These are phyloP conservation scores for Boehmeria nivea DNA, from an alignment of 306 rosid species.

Conservation along the genomic window DNA sequence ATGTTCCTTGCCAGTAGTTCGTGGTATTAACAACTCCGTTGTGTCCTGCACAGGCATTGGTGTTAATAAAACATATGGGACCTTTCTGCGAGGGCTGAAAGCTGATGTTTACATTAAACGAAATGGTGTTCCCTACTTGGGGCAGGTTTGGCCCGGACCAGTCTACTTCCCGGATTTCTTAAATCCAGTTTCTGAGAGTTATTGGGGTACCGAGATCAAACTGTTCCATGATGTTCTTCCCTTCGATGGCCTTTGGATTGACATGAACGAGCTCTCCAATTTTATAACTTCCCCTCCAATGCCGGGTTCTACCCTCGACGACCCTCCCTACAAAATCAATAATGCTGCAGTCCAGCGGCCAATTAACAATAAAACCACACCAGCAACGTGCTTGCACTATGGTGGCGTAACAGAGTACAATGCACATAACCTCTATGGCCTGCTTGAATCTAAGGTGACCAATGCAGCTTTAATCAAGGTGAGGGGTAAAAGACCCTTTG, in stretches of 20 bases:
- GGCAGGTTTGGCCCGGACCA: slow-evolving; percentile 90
- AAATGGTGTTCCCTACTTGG: slow-evolving; percentile 55
- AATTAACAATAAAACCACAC: slow-evolving; percentile 44
- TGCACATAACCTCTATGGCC: slow-evolving; percentile 72
- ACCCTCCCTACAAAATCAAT: slow-evolving; percentile 78
- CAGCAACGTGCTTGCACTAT: slow-evolving; percentile 58
- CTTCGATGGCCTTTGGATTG: slow-evolving; percentile 82
- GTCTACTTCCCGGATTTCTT: slow-evolving; percentile 76
- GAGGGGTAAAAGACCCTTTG: slow-evolving; percentile 80
- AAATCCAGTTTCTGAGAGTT: slow-evolving; percentile 43
- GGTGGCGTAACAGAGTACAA: slow-evolving; percentile 67
- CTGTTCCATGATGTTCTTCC: slow-evolving; percentile 47
- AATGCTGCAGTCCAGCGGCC: slow-evolving; percentile 30
- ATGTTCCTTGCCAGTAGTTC: not conserved
- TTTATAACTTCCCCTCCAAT: slow-evolving; percentile 49
- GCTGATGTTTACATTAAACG: slow-evolving; percentile 67
- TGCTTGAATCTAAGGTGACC: slow-evolving; percentile 62
- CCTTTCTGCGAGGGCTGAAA: slow-evolving; percentile 58
- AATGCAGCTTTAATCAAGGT: slow-evolving; percentile 42
- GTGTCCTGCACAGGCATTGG: slow-evolving; percentile 49
- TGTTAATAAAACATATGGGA: slow-evolving; percentile 50
- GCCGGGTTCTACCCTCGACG: slow-evolving; percentile 55
- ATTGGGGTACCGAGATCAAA: slow-evolving; percentile 70
- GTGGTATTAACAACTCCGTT: not conserved
- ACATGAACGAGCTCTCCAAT: slow-evolving; percentile 84